Base-by-base conservation (phyloP, 2,329 filamentous ascomycete species). In the Colletotrichum orchidophilum region DNA sequence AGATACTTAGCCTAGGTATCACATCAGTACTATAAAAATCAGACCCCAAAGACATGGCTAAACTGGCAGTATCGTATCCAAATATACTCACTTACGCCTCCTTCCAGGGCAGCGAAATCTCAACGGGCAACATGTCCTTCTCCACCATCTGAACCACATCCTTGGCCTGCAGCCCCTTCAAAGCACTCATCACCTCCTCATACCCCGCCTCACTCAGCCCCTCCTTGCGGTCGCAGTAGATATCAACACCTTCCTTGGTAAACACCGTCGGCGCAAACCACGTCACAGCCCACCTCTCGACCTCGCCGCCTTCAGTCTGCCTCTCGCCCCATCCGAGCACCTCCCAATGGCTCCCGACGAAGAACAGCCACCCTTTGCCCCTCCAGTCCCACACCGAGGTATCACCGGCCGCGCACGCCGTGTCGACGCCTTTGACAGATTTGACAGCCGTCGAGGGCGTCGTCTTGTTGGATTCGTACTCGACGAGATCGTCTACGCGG, bases 191-290 rank as follows among this genome's bases (percentile, higher is more conserved):
- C 71, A 96, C 88, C 29, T 78, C 84, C 60, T 80, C 82, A 49
- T 91, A 85, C 63, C 90, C 88, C 77, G 83, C 86, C 67, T 87
- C 82, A 65, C 85, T 87, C 73, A 94, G 74, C 0, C 93, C 92
- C 73, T 86, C 87, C 62, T 82, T 86, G 18, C 87, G 84, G 75
- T 92, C 86, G 55, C 89, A 91, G 80, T 96, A 96, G 11, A 97
- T 81, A 81, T 97, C 94, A 33, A 97, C 77, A 0, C 94, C 94
- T 67, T 94, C 93, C 73, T 92, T 92, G 7, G 94, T 96, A 75
- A 97, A 97, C 54, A 95, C 75, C 27, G 93, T 97, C 77, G 93
- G 91, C 73, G 92, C 91, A 80, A 97, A 97, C 86, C 92, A 96
- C 5, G 93, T 97, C 15, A 97, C 93, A 1, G 89, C 90, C 93